phyloP scores from a whole-genome alignment of 2,329 filamentous ascomycete genomes.

The Leptoxyphium fumago region DNA sequence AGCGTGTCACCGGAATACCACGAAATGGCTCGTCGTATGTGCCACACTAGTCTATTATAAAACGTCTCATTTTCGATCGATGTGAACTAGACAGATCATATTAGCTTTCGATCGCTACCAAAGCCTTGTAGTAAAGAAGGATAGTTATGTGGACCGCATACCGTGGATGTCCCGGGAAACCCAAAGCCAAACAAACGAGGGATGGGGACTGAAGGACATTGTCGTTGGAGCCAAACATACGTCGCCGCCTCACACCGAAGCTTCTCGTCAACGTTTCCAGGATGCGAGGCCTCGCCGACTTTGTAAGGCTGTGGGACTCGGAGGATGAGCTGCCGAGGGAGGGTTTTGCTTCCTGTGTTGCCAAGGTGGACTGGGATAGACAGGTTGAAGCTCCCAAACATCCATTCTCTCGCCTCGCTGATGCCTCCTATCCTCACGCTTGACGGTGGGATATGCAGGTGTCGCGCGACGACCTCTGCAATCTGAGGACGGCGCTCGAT shows the following conservation, averaged over 20 bases:
- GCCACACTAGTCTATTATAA: conserved; percentile 3
- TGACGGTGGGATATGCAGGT: neutral
- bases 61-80: conserved; percentile 4
- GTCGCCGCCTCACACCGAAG: conserved; percentile 25
- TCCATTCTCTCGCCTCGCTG: neutral
- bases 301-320: conserved; percentile 7
- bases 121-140: too few relatives aligned
- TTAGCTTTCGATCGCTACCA: too few relatives aligned
- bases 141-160: too few relatives aligned
- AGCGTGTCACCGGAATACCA: conserved; percentile 3
- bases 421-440: neutral
- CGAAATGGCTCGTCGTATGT: neutral
- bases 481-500: neutral
- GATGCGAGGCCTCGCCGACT: conserved; percentile 22
- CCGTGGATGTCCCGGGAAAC: conserved; percentile 9
- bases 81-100: conserved; percentile 5
- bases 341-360: neutral
- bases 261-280: conserved; percentile 31
- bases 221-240: conserved; percentile 25
- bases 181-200: conserved; percentile 23
- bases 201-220: conserved; percentile 24
- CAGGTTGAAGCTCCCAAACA: neutral
- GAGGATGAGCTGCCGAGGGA: conserved; percentile 2
- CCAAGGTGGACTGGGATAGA: neutral
- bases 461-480: neutral